These are phyloP conservation scores for Penicillium paneum DNA, from an alignment of 2,329 filamentous ascomycete species.

Conservation along the genomic window DNA sequence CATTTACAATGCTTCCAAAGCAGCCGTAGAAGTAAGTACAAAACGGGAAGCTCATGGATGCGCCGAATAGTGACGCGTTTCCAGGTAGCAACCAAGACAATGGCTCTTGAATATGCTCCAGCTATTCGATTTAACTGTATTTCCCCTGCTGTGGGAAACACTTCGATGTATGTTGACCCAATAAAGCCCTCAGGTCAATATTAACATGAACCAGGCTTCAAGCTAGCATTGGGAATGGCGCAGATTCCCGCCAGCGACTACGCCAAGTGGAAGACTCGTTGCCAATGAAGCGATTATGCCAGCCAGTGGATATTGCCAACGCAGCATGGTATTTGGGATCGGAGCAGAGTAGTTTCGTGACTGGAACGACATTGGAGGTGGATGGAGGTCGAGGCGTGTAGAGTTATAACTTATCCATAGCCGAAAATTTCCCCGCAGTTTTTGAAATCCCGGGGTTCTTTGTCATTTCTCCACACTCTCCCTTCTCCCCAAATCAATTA, in stretches of 20 bases:
- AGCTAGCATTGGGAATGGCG: neutral
- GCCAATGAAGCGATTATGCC: neutral
- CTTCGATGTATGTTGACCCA: neutral
- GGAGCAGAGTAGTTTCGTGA: neutral
- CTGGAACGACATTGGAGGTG: neutral
- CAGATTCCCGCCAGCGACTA: neutral
- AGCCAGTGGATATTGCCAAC: neutral
- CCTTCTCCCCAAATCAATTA: neutral
- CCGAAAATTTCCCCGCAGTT: neutral
- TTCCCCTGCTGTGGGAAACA: neutral
- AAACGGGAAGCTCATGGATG: neutral
- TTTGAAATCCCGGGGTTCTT: neutral
- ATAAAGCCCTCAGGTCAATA: neutral
- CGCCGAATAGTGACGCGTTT: neutral
- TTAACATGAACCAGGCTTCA: neutral
- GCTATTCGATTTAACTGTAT: neutral
- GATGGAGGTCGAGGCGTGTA: neutral
- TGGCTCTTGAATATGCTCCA: neutral
- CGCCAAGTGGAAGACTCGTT: neutral
- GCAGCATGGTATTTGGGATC: neutral
- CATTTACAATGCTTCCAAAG: neutral
- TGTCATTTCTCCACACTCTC: neutral
- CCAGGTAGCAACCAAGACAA: neutral
- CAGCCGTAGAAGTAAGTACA: neutral
- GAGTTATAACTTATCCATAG: neutral